A percentile compares a stretch with the other conserved stretches of the same genome.
Conservation (phyloP, 345 rosid species). For the Isatis tinctoria region DNA sequence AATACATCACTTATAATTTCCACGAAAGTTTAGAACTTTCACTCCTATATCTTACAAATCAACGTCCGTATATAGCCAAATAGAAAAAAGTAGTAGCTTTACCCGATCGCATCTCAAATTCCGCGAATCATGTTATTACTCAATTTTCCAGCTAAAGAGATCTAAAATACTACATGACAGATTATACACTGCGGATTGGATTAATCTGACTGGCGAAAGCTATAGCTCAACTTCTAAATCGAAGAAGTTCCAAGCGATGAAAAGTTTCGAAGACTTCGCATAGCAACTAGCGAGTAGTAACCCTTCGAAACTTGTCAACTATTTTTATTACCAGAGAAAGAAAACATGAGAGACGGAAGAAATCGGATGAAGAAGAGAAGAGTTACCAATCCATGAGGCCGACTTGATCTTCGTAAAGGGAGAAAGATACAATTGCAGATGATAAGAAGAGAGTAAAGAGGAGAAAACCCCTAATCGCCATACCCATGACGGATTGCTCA, state of each 20-base stretch:
- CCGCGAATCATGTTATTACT: not conserved
- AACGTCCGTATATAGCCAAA: not conserved
- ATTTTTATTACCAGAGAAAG: not conserved
- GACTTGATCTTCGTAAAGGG: conserved; percentile 92
- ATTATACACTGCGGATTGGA: not conserved
- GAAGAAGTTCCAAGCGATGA: not conserved
- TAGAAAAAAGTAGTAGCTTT: not conserved
- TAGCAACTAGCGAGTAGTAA: not conserved
- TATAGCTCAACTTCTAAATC: not conserved
- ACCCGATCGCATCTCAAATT: conserved; percentile 22
- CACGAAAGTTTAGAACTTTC: not conserved
- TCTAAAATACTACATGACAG: not conserved
- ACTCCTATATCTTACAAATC: not conserved
- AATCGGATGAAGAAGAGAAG: conserved; percentile 2
- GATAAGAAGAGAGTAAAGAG: conserved; percentile 41
- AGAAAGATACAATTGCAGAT: conserved; percentile 34
- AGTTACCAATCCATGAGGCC: conserved; percentile 94
- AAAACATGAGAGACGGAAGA: not conserved
- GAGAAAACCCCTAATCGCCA: conserved; percentile 53
- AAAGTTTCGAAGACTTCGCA: not conserved
- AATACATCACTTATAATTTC: not conserved
- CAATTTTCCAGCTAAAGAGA: not conserved
- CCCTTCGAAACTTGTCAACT: not conserved
- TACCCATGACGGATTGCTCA: conserved; percentile 37
- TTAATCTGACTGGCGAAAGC: not conserved